Evolutionary conservation across 768 basidiomycete species (phyloP).

Genomic region (Xerocomus spinulosus): DNA sequence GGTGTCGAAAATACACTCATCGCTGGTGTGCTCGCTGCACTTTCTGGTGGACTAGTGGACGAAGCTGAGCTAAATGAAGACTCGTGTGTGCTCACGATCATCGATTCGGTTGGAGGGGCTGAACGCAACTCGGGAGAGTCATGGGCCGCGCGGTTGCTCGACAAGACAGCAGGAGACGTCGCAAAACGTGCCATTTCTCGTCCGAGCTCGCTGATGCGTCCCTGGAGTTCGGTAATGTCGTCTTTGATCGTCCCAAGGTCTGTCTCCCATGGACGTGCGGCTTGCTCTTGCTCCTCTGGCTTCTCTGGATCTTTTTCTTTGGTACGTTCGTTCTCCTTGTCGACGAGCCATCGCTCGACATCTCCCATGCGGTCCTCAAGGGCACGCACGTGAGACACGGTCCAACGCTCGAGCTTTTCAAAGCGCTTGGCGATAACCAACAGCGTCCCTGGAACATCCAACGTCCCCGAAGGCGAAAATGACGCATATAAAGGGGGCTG

Average conservation of each 20-base stretch:
- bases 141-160: conserved; percentile 44
- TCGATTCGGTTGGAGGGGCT: conserved; percentile 45
- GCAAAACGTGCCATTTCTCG: conserved; percentile 75
- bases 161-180: conserved; percentile 41
- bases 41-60: conserved; percentile 13
- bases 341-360: conserved; percentile 86
- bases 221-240: conserved; percentile 68
- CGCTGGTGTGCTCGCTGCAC: conserved; percentile 12
- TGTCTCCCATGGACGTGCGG: conserved; percentile 21
- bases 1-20: conserved; percentile 23
- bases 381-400: conserved; percentile 81
- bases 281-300: background rate
- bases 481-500: conserved; percentile 73
- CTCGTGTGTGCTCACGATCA: conserved; percentile 33
- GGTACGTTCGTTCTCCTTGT: conserved; percentile 61
- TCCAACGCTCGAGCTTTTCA: conserved; percentile 88
- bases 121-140: conserved; percentile 43
- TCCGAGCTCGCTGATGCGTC: conserved; percentile 69
- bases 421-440: conserved; percentile 71
- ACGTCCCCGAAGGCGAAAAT: conserved; percentile 62
- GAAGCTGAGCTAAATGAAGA: conserved; percentile 19
- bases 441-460: conserved; percentile 73
- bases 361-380: conserved; percentile 90
- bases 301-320: conserved; percentile 40
- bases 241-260: conserved; percentile 57